Percentiles rank a stretch among this genome's conserved stretches.
These are phyloP conservation scores for Coniochaeta ligniaria DNA, from an alignment of 2,329 filamentous ascomycete species.

Conservation along the genomic window DNA sequence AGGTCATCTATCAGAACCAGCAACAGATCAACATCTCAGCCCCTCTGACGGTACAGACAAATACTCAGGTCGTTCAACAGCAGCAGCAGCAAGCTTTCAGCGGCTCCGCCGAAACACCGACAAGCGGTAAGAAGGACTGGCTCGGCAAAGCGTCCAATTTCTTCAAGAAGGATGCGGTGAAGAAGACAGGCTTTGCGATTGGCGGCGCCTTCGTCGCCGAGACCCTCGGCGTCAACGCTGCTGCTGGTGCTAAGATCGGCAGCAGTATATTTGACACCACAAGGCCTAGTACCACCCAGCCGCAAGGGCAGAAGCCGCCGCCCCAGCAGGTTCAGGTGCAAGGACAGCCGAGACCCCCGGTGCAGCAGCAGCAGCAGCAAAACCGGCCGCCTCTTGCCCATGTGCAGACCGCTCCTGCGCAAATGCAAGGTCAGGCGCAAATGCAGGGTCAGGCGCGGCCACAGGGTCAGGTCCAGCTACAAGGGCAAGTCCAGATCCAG, in stretches of 20 bases:
- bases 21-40: neutral
- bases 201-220: conserved; percentile 2
- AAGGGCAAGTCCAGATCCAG: neutral
- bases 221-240: neutral
- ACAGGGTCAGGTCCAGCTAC: neutral
- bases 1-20: neutral
- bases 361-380: neutral
- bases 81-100: conserved; percentile 1
- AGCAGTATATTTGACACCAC: neutral
- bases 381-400: neutral
- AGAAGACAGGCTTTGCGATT: conserved; percentile 1
- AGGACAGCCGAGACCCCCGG: neutral
- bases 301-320: conserved; percentile 1
- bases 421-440: neutral
- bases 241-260: neutral
- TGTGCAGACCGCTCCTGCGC: neutral
- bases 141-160: neutral
- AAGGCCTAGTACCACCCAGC: neutral
- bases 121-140: conserved; percentile 3
- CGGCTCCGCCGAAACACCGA: conserved; percentile 1
- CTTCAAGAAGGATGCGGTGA: conserved; percentile 2
- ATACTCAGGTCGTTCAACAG: neutral
- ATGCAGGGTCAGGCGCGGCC: neutral
- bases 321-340: neutral
- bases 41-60: neutral